These are phyloP conservation scores for Kewa caespitosa DNA, from an alignment of 179 eudicot species.

Conservation along the genomic window DNA sequence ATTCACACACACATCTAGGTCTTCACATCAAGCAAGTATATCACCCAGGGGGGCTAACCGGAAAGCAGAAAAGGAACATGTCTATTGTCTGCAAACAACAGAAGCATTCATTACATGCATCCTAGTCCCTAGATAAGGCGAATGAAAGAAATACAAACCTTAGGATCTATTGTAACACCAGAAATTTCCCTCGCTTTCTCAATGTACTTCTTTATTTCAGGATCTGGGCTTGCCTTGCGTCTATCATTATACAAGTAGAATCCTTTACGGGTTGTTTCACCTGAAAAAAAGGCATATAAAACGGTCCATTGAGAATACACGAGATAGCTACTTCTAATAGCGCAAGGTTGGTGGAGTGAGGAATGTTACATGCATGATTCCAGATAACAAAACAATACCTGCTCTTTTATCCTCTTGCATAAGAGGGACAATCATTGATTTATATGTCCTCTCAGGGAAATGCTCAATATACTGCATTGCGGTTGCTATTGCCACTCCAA, in stretches of 20 bases:
- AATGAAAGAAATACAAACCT: constrained; percentile 44
- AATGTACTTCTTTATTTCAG: constrained; percentile 62
- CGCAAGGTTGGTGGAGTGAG: not conserved
- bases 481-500: constrained; percentile 85
- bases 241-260: constrained; percentile 68
- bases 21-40: not conserved
- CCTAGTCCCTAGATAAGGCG: not conserved
- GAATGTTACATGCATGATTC: not conserved
- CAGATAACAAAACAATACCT: constrained; percentile 41
- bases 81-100: not conserved
- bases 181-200: constrained; percentile 79
- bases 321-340: not conserved
- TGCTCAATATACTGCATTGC: constrained; percentile 66
- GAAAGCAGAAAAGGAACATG: not conserved
- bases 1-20: not conserved
- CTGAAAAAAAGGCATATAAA: constrained; percentile 36
- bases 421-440: constrained; percentile 77
- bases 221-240: constrained; percentile 84
- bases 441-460: constrained; percentile 82
- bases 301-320: constrained; percentile 12
- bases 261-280: constrained; percentile 80
- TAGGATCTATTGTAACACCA: constrained; percentile 59
- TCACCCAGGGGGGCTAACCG: not conserved
- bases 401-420: constrained; percentile 96
- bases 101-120: not conserved